phyloP scores from a whole-genome alignment of 2,329 filamentous ascomycete genomes.

The Aspergillus sp. region DNA sequence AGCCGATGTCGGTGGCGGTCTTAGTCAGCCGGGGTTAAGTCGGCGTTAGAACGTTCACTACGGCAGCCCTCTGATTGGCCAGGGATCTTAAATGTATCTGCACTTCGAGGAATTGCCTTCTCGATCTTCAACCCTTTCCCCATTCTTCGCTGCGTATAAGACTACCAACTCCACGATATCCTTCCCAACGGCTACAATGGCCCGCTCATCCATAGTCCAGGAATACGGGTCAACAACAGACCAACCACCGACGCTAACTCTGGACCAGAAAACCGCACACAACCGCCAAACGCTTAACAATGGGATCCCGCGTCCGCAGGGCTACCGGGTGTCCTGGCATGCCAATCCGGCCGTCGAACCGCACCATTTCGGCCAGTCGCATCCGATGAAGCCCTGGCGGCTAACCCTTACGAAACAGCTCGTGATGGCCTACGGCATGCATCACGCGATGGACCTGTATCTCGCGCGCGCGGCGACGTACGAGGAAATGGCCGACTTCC shows the following conservation, averaged over 20 bases:
- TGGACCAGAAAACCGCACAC: conserved; percentile 44
- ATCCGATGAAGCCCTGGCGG: conserved; percentile 99
- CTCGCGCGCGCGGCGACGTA: conserved; percentile 73
- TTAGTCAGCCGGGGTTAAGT: background rate
- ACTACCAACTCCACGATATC: too few species aligned
- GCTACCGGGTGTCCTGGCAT: conserved; percentile 90
- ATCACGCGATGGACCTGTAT: conserved; percentile 94
- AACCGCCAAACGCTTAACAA: conserved; percentile 52
- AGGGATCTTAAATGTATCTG: conserved; percentile 1
- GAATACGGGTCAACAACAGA: conserved; percentile 39
- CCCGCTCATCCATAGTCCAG: conserved; percentile 40
- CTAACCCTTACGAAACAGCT: conserved; percentile 91
- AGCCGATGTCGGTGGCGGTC: conserved; percentile 8
- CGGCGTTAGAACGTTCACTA: too few species aligned
- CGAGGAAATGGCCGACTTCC: conserved; percentile 80
- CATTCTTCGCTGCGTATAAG: too few species aligned
- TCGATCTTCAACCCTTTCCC: background rate
- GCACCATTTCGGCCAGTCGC: conserved; percentile 92
- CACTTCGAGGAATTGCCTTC: background rate
- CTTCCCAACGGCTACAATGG: too few species aligned
- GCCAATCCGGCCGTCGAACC: conserved; percentile 91
- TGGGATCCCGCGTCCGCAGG: conserved; percentile 69
- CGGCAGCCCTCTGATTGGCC: background rate
- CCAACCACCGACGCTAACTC: conserved; percentile 38
- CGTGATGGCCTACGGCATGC: conserved; percentile 90